Evolutionary conservation across 2,329 filamentous ascomycete species (phyloP), one percentile per base, ranked within the genome.

Genomic region (Chaetomiaceae sp.): DNA sequence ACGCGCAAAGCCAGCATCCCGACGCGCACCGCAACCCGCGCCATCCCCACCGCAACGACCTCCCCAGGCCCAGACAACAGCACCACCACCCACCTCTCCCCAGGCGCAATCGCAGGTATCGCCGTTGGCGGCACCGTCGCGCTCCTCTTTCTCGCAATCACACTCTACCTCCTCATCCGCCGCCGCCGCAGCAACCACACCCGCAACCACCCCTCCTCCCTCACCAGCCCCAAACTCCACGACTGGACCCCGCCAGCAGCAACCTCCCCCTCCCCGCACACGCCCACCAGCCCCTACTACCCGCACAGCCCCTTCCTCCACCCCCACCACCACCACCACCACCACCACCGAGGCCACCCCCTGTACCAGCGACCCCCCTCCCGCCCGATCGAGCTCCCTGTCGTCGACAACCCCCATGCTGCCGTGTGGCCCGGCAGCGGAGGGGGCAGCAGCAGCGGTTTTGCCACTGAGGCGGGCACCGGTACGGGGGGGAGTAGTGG

Each of bases 21-120:
- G 2, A 59, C 63, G 9, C 69, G 79, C 24, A 68, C 70, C 6
- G 69, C 79, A 0, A 82, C 77, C 3, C 70, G 78, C 17, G 52
- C 61, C 6, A 56, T 73, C 26, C 50, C 54, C 4, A 47, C 45
- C 14, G 48, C 52, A 7, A 58, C 48, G 17, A 36, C 55, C 56
- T 15, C 33, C 6, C 41, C 48, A 6, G 26, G 14, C 0, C 34
- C 54, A 6, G 29, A n/a, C 29, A n/a, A 32, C 29, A 30, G 14
- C 29, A n/a, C 6, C 6, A 42, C 37, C 9, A 45, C 20, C 17
- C 42, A 45, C 9, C 55, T 68, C 1, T 63, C 65, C 3, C 61
- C 57, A 0, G 70, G 70, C 9, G 70, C 67, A 10, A 71, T 74
- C 38, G 64, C 58, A 4, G 72, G 72, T 15, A 71, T 75, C 34